Evolutionary conservation across 257 asterid species (phyloP), one percentile per base, ranked within the genome.

Genomic region (Solanum arcanum): DNA sequence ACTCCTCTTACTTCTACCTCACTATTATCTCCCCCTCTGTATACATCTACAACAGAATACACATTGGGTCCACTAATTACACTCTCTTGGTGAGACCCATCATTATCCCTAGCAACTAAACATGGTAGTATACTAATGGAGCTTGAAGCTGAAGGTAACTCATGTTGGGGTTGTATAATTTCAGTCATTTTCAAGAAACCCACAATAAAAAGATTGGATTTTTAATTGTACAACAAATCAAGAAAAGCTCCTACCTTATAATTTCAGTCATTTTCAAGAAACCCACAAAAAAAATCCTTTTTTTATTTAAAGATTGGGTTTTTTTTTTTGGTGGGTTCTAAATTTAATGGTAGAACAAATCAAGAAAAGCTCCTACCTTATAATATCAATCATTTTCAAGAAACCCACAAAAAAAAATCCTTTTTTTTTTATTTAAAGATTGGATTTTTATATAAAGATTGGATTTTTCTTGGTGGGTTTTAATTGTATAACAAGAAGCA

Each of bases 71-170:
- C 87, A 35, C 77, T 42, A 66, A 21, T 42, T 5, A 47, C 41
- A 44, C 80, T 80, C 78, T 87, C 92, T 91, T 92, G 97, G 93
- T 64, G 90, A 33, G 91, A 91, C 39, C 87, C 96, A 93, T 92
- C 95, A 92, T 92, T 92, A 88, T 84, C 90, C 62, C 87, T 77
- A 69, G 89, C 41, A 56, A 87, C 21, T 39, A 49, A 78, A 78
- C 82, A 72, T n/a, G 87, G 46, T 84, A 70, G 76, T 52, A 86
- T 80, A 74, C 77, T 41, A 69, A 88, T 92, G 92, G 92, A 88
- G 91, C 93, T 92, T 94, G 94, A 86, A 89, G 91, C 81, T 37
- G 94, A 92, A 93, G 96, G 92, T 90, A 92, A 93, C 52, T 84
- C 91, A 33, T 91, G 91, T 59, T 92, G 91, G 88, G 93, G 91